phyloP scores from a whole-genome alignment of 768 basidiomycete genomes.

The Boletus rufocinnamomeus region DNA sequence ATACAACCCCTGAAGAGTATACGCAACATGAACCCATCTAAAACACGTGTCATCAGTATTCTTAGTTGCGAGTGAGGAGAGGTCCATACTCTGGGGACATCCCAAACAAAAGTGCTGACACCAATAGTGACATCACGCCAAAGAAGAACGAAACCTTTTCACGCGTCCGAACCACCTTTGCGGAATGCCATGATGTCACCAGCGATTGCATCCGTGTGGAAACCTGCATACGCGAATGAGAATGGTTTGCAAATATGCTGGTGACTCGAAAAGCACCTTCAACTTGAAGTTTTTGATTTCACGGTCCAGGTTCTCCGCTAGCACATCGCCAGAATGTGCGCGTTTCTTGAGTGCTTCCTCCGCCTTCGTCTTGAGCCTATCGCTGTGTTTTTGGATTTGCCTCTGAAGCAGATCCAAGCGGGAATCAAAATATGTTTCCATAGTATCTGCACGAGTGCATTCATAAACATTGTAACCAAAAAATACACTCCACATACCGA shows the following conservation, averaged over 20 bases:
- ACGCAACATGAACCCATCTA: conserved; percentile 88
- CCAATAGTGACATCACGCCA: conserved; percentile 86
- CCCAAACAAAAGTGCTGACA: conserved; percentile 86
- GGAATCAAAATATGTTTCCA: conserved; percentile 95
- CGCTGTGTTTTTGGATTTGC: conserved; percentile 83
- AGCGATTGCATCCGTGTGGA: conserved; percentile 77
- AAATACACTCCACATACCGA: conserved; percentile 53
- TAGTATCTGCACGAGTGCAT: conserved; percentile 61
- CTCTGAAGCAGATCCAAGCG: conserved; percentile 82
- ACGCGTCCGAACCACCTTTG: conserved; percentile 79
- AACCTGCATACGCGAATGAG: conserved; percentile 50
- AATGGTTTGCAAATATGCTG: not conserved
- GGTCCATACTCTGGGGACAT: conserved; percentile 73
- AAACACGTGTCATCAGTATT: conserved; percentile 15
- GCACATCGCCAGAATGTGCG: conserved; percentile 53
- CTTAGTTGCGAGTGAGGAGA: conserved; percentile 2
- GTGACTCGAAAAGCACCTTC: conserved; percentile 53
- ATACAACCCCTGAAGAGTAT: conserved; percentile 74
- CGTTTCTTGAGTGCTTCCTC: conserved; percentile 78
- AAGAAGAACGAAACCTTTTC: conserved; percentile 92
- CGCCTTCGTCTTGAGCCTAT: conserved; percentile 77
- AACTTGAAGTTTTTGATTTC: conserved; percentile 86
- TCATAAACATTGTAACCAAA: not conserved
- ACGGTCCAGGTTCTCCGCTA: conserved; percentile 79
- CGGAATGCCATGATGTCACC: conserved; percentile 88